Conservation (phyloP, 441 rosid genomes). For the Gossypium trilobum region DNA sequence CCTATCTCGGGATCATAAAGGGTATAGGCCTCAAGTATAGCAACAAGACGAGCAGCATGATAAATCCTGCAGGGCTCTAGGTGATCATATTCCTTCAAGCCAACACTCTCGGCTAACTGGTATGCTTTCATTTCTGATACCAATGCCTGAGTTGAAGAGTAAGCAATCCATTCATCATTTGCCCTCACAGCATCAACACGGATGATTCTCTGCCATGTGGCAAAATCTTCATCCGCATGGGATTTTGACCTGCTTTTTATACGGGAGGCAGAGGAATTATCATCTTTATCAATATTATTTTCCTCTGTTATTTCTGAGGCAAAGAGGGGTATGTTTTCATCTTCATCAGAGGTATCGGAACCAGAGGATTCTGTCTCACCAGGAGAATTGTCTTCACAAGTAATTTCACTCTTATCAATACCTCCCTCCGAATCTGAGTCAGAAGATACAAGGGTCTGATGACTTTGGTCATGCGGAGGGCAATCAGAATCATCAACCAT, state of each 20-base stretch:
- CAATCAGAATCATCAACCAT: slow-evolving; percentile 24
- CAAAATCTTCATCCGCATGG: slow-evolving; percentile 48
- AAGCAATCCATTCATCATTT: slow-evolving; percentile 57
- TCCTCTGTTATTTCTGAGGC: slow-evolving; percentile 35
- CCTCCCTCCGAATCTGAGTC: slow-evolving; percentile 34
- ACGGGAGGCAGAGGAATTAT: slow-evolving; percentile 22
- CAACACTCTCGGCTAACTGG: slow-evolving; percentile 52
- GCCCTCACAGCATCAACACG: slow-evolving; percentile 90
- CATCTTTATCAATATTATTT: slow-evolving; percentile 21
- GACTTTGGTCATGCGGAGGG: slow-evolving; percentile 16
- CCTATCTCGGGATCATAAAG: slow-evolving; percentile 81
- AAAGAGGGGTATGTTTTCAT: slow-evolving; percentile 34
- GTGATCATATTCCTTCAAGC: slow-evolving; percentile 64
- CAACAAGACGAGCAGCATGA: slow-evolving; percentile 81
- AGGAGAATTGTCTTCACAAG: slow-evolving; percentile 38
- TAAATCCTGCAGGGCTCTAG: slow-evolving; percentile 67
- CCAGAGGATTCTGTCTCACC: slow-evolving; percentile 43
- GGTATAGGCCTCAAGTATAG: slow-evolving; percentile 83
- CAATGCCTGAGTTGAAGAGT: slow-evolving; percentile 57
- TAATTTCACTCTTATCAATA: slow-evolving; percentile 31
- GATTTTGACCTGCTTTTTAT: slow-evolving; percentile 27
- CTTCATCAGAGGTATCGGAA: slow-evolving; percentile 39
- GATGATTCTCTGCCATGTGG: slow-evolving; percentile 82
- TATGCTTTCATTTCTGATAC: slow-evolving; percentile 50
- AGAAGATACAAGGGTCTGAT: background rate